Base-by-base conservation (phyloP, 495 filamentous ascomycete species). In the Alectoria sarmentosa region DNA sequence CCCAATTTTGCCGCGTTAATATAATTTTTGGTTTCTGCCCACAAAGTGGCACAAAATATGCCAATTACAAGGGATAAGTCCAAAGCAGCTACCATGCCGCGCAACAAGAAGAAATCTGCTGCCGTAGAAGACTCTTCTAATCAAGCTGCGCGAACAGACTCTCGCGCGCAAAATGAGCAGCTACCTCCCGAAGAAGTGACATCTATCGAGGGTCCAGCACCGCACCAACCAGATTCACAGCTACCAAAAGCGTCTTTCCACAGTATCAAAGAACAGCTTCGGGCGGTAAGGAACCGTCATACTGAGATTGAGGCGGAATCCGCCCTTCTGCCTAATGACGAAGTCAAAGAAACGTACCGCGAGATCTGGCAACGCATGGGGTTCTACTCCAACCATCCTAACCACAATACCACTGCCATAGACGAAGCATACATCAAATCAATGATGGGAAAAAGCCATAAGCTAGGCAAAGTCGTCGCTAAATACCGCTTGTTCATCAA, bases 401-500 rank as follows among this genome's bases (percentile, higher is more conserved):
- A 63, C 52, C 34, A 41, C 28, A 34, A 42, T 32, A 10, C 49
- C 32, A 41, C 30, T 14, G 21, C 48, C 39, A 21, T 42, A 41
- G 15, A 23, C n/a, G 38, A 63, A 10, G 26, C 36, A 30, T 6
- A 58, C 8, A 39, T 63, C 26, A 57, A 57, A 1, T 41, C 26
- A 38, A 63, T 42, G 6, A n/a, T 48, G 34, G 23, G 21, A 3
- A 26, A 54, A 15, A 37, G 57, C 30, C 11, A 21, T 23, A 65
- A 48, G 8, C n/a, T 57, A 30, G 62, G 49, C 21, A n/a, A 34
- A n/a, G 13, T 60, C 34, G 11, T 65, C 37, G 52, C 59, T 37
- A 61, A 64, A 42, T 72, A 70, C 48, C 65, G 44, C 14, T 44
- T 72, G 26, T 64, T 60, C 46, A 62, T 63, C 32, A 70, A 68